Conservation (phyloP, 495 filamentous ascomycete species). For the Darksidea phi region DNA sequence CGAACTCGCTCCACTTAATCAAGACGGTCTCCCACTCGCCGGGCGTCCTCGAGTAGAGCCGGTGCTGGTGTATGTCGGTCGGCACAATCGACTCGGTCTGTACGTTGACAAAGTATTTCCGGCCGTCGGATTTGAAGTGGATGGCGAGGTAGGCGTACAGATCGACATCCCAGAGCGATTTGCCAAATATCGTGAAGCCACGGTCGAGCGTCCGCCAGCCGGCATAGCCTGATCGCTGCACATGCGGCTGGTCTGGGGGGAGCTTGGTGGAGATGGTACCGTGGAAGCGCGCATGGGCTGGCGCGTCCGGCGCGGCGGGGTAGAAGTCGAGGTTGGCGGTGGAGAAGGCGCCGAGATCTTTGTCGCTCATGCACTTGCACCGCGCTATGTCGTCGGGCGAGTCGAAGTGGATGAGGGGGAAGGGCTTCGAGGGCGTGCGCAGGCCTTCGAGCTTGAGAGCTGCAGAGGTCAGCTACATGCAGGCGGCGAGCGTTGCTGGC, state of each 20-base stretch:
- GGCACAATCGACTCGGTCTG: constrained; percentile 91
- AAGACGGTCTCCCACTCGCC: constrained; percentile 92
- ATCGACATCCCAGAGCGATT: constrained; percentile 81
- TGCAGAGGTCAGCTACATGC: constrained; percentile 21
- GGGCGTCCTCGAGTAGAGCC: constrained; percentile 74
- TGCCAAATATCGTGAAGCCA: constrained; percentile 69
- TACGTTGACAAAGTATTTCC: constrained; percentile 91
- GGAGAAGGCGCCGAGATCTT: constrained; percentile 82
- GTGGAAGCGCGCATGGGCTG: constrained; percentile 72
- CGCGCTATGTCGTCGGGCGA: constrained; percentile 57
- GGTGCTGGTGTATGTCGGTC: constrained; percentile 93
- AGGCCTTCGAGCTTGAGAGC: constrained; percentile 54
- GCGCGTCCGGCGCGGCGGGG: constrained; percentile 46
- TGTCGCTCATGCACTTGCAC: constrained; percentile 84
- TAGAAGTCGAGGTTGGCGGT: constrained; percentile 68
- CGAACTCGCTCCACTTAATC: constrained; percentile 87
- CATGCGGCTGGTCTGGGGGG: constrained; percentile 66
- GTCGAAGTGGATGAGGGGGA: constrained; percentile 65
- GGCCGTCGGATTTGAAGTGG: constrained; percentile 85
- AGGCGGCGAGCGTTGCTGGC: neutral
- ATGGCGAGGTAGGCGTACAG: constrained; percentile 83
- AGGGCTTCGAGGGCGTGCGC: constrained; percentile 54
- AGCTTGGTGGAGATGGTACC: constrained; percentile 85
- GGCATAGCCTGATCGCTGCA: constrained; percentile 78
- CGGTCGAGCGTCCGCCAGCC: constrained; percentile 68